Evolutionary conservation across 306 rosid genomes (phyloP), one percentile per base, ranked within the genome.

Genomic region (Canavalia gladiata): DNA sequence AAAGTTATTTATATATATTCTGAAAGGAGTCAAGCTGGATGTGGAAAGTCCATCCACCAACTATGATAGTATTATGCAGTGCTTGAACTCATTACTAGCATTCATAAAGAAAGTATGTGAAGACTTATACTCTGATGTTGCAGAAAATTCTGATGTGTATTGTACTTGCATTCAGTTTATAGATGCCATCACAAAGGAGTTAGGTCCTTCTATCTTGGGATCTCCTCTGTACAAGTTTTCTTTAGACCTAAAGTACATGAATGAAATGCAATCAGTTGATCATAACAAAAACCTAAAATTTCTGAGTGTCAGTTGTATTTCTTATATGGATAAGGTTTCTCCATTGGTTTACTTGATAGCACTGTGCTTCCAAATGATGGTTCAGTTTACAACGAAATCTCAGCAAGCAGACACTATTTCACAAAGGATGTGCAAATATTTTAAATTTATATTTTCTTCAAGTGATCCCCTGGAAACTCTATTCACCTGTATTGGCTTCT

Each of bases 261-360:
- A 73, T 54, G 82, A 74, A 80, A 68, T 60, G 81, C 89, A 87
- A 69, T 55, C 83, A 71, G 70, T 62, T 73, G 80, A 87, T 68
- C 58, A 73, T 41, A 57, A 46, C 69, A 80, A 80, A 68, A 83
- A 72, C 78, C 86, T 79, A 65, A 86, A 89, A 69, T 75, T 80
- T 84, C 74, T 18, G 0, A 57, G 47, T 78, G 70, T 88, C 72
- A 80, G 68, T 50, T 68, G 79, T 86, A 43, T 90, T 42, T 70
- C 87, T 77, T 68, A 92, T 70, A 90, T 89, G 98, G 93, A 90
- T 58, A 88, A 91, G 94, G 98, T 90, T 79, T 89, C 97, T 66
- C 97, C 97, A 64, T 64, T 84, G 76, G 86, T 87, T 84, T 92
- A 94, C 88, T 86, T 92, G 65, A 74, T 74, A 77, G 88, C 82